Evolutionary conservation across 2,329 filamentous ascomycete genomes (phyloP).

Genomic region (Sporothrix variecibatus): DNA sequence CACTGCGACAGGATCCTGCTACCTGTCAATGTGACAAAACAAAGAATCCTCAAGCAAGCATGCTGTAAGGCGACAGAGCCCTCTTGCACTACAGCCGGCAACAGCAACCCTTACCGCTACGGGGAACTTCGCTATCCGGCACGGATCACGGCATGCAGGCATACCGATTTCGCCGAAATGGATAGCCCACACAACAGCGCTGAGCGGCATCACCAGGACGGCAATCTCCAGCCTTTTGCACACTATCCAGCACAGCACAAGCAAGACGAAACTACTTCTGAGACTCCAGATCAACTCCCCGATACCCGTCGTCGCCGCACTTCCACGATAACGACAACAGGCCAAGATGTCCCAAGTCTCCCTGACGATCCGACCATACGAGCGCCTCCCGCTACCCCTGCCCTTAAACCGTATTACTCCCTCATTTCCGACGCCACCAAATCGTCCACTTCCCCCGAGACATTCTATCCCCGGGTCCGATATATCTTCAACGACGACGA

Average conservation of each 20-base stretch:
- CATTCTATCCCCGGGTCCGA: constrained; percentile 82
- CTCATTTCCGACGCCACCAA: constrained; percentile 76
- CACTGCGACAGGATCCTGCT: not conserved
- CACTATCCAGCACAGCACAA: not conserved
- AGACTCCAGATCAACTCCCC: not conserved
- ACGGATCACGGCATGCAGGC: not conserved
- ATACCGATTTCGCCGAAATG: not conserved
- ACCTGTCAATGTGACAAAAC: not conserved
- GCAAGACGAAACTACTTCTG: not conserved
- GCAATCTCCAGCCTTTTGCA: not conserved
- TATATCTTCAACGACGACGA: constrained; percentile 96
- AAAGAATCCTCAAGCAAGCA: not conserved
- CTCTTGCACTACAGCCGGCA: not conserved
- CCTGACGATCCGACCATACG: constrained; percentile 28
- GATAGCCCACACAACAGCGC: not conserved
- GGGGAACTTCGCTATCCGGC: not conserved
- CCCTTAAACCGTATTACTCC: constrained; percentile 81
- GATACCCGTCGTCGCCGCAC: not conserved
- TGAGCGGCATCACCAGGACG: not conserved
- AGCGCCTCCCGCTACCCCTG: constrained; percentile 36
- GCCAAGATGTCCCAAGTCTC: not conserved
- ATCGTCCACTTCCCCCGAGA: constrained; percentile 44
- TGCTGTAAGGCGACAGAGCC: not conserved
- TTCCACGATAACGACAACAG: not conserved
- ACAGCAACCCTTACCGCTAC: not conserved